Conservation (phyloP, 768 basidiomycete species). For the Mycena floridula region DNA sequence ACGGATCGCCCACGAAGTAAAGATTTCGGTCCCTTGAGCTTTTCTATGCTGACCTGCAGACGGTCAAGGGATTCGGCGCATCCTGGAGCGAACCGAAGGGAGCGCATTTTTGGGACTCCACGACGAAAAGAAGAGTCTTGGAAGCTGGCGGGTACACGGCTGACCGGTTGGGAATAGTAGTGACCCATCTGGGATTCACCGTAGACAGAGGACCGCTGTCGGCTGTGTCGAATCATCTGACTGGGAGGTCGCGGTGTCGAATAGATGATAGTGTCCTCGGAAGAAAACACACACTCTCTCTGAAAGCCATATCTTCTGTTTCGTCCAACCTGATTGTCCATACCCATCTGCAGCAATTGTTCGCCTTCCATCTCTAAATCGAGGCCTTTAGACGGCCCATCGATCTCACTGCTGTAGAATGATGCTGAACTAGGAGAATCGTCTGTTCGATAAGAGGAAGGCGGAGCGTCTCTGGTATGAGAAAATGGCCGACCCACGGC, state of each 20-base stretch:
- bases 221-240: not conserved
- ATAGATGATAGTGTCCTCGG: not conserved
- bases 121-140: not conserved
- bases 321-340: not conserved
- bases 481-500: no score
- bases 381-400: not conserved
- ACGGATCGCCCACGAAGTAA: slow-evolving; percentile 8
- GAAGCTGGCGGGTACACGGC: not conserved
- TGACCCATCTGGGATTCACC: not conserved
- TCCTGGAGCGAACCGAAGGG: slow-evolving; percentile 6
- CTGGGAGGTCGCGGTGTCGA: not conserved
- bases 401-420: not conserved
- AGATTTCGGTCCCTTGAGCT: slow-evolving; percentile 1
- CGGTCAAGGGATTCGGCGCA: slow-evolving; percentile 3
- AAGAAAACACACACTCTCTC: not conserved
- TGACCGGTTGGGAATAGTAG: not conserved
- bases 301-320: not conserved
- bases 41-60: slow-evolving; percentile 1
- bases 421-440: not conserved
- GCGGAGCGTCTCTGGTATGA: no score
- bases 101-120: slow-evolving; percentile 4
- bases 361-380: not conserved
- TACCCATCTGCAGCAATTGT: not conserved
- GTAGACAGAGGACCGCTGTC: not conserved
- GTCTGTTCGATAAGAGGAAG: not conserved